phyloP scores from a whole-genome alignment of 1,284 basidiomycete species.

The Quambalaria eucalypti region DNA sequence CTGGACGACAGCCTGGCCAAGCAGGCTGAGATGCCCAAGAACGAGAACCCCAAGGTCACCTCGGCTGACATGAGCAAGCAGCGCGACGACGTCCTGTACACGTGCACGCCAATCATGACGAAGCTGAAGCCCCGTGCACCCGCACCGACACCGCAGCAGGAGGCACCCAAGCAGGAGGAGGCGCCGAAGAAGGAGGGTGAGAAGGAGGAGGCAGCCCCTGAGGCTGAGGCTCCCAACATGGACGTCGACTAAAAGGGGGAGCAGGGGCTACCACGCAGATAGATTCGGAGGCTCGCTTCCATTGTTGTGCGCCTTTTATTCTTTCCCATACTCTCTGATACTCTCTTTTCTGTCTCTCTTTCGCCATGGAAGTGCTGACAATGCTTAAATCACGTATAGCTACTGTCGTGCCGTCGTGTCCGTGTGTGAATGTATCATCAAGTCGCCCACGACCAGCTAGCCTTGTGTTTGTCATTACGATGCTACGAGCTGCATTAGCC shows the following conservation, averaged over 20 bases:
- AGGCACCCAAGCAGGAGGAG: constrained; percentile 22
- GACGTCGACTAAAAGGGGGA: constrained; percentile 31
- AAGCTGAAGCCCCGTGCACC: constrained; percentile 30
- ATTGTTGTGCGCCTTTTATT: too few relatives aligned
- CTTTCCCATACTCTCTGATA: too few relatives aligned
- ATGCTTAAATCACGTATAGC: too few relatives aligned
- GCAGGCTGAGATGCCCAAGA: constrained; percentile 45
- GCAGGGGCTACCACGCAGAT: too few relatives aligned
- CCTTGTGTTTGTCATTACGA: too few relatives aligned
- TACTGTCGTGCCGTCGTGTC: too few relatives aligned
- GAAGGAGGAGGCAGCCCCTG: constrained; percentile 15
- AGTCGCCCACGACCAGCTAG: too few relatives aligned
- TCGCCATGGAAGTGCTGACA: too few relatives aligned
- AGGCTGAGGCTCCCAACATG: constrained; percentile 29
- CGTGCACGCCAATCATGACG: constrained; percentile 38
- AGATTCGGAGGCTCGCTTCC: too few relatives aligned
- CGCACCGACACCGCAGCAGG: constrained; percentile 12
- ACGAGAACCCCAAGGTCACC: constrained; percentile 42
- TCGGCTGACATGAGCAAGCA: constrained; percentile 40
- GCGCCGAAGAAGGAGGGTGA: constrained; percentile 15
- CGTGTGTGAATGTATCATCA: too few relatives aligned
- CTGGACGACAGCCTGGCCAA: constrained; percentile 42
- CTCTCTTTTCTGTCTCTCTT: too few relatives aligned
- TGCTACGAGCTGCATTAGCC: too few relatives aligned
- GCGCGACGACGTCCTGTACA: constrained; percentile 43